Evolutionary conservation across 306 rosid species (phyloP).

Genomic region (Albizia julibrissin): DNA sequence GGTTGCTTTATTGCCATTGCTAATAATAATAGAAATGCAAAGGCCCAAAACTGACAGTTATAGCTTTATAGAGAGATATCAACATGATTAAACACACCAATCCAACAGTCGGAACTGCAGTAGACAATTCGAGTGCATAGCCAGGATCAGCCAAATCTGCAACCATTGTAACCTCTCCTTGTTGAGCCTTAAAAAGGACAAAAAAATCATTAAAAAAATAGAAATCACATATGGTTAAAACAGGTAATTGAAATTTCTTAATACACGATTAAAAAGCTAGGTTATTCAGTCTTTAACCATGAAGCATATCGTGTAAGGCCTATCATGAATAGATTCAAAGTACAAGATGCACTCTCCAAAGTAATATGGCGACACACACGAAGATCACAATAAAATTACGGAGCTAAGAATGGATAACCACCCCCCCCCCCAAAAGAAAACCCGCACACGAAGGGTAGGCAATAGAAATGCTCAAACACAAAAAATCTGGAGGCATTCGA

Average conservation of each 20-base stretch:
- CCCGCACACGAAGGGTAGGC: neutral
- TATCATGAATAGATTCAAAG: neutral
- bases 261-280: neutral
- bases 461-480: neutral
- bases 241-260: neutral
- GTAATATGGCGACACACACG: neutral
- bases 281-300: neutral
- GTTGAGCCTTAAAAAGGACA: constrained; percentile 54
- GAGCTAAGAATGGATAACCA: neutral
- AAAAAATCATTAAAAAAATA: neutral
- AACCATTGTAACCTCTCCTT: constrained; percentile 68
- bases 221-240: neutral
- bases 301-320: neutral
- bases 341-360: neutral
- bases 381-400: neutral
- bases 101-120: constrained; percentile 70
- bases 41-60: neutral
- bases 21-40: neutral
- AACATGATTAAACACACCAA: constrained; percentile 46
- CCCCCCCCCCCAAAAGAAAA: too few relatives aligned
- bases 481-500: neutral
- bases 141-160: constrained; percentile 70
- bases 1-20: neutral
- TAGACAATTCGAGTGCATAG: constrained; percentile 68
- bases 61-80: constrained; percentile 1